Evolutionary conservation across 805 yeast genomes (phyloP), one percentile per base, ranked within the genome.

Genomic region (Myxozyma geophila): DNA sequence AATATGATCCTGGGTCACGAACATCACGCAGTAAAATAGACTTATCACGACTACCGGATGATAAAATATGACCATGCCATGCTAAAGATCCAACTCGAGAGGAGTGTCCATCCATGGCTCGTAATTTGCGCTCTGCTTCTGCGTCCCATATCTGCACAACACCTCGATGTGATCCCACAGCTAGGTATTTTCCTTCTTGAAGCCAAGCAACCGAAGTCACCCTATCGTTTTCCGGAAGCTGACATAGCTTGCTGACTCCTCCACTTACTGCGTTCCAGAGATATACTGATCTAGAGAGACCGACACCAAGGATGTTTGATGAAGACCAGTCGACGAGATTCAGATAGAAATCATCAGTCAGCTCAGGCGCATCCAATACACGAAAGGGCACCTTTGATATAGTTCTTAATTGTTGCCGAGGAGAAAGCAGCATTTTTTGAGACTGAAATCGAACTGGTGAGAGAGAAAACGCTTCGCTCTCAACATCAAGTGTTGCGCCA

Each of bases 321-420:
- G 90, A 84, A 0, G 98, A 96, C 99, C 99, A 93, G 74, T 95
- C 98, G 0, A 95, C 89, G 61, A 95, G 80, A 71, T 95, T 95
- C 56, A 92, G 81, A 74, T 93, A 93, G 73, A 92, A 93, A 74
- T 93, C 98, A 74, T 95, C 98, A 6, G 91, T 91, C 23, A 95
- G 79, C 54, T 91, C 96, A 0, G 98, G 99, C 0, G 99, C 99
- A 77, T 93, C 99, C 50, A 93, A 81, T 5, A 93, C 98, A 60
- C 97, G 82, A 72, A 88, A 92, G 0, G 99, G 98, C 0, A 92
- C 90, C 72, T 89, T 90, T 2, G 95, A 81, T 21, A 95, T 89
- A 37, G 84, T 82, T 51, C 99, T 78, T 1, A 88, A 85, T 71
- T 85, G 88, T 75, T 87, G 90, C 62, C 88, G 87, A 0, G 98